Base-by-base conservation (phyloP, 2,329 filamentous ascomycete genomes). In the Trichophyton mentagrophytes region DNA sequence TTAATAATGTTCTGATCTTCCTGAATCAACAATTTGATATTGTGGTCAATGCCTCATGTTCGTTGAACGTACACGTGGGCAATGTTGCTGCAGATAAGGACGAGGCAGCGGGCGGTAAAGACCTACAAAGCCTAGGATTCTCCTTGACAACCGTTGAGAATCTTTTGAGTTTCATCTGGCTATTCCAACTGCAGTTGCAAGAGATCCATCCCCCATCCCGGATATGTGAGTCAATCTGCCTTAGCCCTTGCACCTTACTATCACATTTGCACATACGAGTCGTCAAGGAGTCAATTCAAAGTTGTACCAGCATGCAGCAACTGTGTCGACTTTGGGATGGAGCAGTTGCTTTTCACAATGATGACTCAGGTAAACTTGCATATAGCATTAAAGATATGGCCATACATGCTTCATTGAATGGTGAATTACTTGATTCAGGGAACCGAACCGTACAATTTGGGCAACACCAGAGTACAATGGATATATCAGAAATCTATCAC, bases 361-460 rank as follows among this genome's bases (percentile, higher is more conserved):
- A 38, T 55, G 4, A 7, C 17, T 2, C 17, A 25, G 40, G 27
- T 33, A 58, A 22, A 22, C n/a, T 59, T 22, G 44, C 30, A 15
- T 61, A 61, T 56, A 60, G 58, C 51, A 63, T 61, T 17, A 47
- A 57, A 15, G 17, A 51, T 56, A 44, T 66, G 38, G 55, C 51
- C 27, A 49, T 44, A 30, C 30, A 55, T 22, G 7, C 46, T n/a
- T 40, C 9, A 1, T 36, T 20, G 22, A 13, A 46, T 20, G 55
- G 55, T 15, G 27, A 22, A 17, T 15, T 42, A 13, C 6, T 57
- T 3, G 51, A 57, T 22, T 40, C 30, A 22, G 13, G 36, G 9
- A 62, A 59, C 42, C 40, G 57, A 33, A 71, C 69, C 1, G 65
- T 72, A 42, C 68, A 68, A 55, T 72, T 72, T 61, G 64, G 68